These are phyloP conservation scores for Acanthamoeba healyi DNA, from an alignment of 208 protist genomes.

Conservation along the genomic window DNA sequence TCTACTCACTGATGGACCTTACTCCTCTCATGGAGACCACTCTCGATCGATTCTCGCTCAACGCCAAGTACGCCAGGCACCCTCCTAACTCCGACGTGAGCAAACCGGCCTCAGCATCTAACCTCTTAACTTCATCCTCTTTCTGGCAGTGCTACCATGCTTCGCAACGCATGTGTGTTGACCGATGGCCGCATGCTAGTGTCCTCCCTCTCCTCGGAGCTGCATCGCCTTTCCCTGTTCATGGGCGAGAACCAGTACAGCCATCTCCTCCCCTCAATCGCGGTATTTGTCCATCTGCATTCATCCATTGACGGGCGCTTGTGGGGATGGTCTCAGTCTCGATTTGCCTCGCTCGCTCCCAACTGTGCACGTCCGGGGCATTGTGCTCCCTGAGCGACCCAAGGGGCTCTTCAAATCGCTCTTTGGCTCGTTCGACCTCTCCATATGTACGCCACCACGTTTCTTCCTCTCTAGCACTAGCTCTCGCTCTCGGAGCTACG, in stretches of 20 bases:
- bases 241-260: conserved; percentile 9
- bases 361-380: conserved; percentile 23
- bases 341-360: background rate
- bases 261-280: background rate
- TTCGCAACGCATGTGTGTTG: conserved; percentile 36
- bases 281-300: background rate
- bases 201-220: conserved; percentile 29
- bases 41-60: background rate
- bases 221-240: conserved; percentile 22
- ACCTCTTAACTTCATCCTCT: too few relatives aligned
- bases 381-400: conserved; percentile 19
- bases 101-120: too few relatives aligned
- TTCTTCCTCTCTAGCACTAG: background rate
- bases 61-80: background rate
- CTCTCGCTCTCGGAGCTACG: too few relatives aligned
- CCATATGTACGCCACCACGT: background rate
- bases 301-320: too few relatives aligned
- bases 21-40: conserved; percentile 38
- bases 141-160: background rate
- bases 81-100: too few relatives aligned
- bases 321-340: background rate
- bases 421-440: conserved; percentile 18
- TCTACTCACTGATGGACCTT: conserved; percentile 43
- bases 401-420: conserved; percentile 54
- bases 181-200: background rate